Evolutionary conservation across 2,329 filamentous ascomycete genomes (phyloP).

Genomic region (Thelonectria blattea): DNA sequence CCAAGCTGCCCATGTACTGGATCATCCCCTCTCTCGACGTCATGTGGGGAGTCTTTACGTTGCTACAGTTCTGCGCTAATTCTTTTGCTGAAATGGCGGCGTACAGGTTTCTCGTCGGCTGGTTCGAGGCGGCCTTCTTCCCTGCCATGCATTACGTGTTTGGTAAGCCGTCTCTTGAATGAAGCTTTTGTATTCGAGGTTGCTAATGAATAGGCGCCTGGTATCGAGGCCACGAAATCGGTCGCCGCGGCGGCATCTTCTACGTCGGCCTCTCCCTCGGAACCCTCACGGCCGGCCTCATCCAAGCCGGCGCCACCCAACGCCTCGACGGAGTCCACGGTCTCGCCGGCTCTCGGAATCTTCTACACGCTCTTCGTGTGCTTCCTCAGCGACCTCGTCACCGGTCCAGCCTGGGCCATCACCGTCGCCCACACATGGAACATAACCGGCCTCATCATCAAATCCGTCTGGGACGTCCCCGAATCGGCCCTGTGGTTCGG

Average conservation of each 20-base stretch:
- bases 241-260: slow-evolving; percentile 55
- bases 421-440: slow-evolving; percentile 58
- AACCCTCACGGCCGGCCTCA: slow-evolving; percentile 57
- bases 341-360: slow-evolving; percentile 59
- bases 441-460: slow-evolving; percentile 57
- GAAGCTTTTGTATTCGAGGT: background rate
- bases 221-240: slow-evolving; percentile 56
- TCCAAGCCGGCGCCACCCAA: slow-evolving; percentile 49
- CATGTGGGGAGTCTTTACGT: slow-evolving; percentile 61
- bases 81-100: slow-evolving; percentile 57
- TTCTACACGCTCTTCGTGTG: slow-evolving; percentile 61
- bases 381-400: slow-evolving; percentile 60
- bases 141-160: slow-evolving; percentile 23
- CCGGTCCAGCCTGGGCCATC: slow-evolving; percentile 62
- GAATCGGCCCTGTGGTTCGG: slow-evolving; percentile 43
- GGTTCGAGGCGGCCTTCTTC: slow-evolving; percentile 50
- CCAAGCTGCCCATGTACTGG: slow-evolving; percentile 52
- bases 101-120: slow-evolving; percentile 60
- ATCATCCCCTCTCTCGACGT: slow-evolving; percentile 59
- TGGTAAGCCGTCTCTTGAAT: background rate
- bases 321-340: slow-evolving; percentile 51
- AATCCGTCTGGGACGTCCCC: slow-evolving; percentile 63
- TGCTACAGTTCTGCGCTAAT: slow-evolving; percentile 58
- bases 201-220: slow-evolving; percentile 41
- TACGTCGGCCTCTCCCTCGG: slow-evolving; percentile 58